A percentile compares a stretch with the other conserved stretches of the same genome.
phyloP scores from a whole-genome alignment of 2,329 filamentous ascomycete genomes.

The Diplodia sapinea region DNA sequence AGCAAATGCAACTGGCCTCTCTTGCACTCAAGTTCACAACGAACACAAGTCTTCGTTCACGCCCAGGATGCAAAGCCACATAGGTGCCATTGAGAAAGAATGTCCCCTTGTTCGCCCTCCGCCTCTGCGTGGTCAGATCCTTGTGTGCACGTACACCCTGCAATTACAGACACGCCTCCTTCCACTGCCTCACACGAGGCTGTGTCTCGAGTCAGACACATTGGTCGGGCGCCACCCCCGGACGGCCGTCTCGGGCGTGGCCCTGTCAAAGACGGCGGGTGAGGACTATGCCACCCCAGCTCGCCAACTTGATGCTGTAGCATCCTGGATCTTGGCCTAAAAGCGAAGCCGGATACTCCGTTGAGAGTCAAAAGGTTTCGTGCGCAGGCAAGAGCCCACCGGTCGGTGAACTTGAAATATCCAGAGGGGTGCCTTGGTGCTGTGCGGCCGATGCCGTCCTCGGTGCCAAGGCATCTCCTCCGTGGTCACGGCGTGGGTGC shows the following conservation, averaged over 20 bases:
- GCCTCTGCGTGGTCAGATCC: slow-evolving; percentile 3
- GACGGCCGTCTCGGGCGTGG: not conserved
- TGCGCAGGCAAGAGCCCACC: not conserved
- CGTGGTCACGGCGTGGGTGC: not conserved
- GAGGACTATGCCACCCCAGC: not conserved
- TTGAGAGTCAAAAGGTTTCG: not conserved
- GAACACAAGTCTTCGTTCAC: not conserved
- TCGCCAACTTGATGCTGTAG: slow-evolving; percentile 5
- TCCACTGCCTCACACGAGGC: slow-evolving; percentile 4
- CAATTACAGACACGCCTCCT: slow-evolving; percentile 21
- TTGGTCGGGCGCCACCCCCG: not conserved
- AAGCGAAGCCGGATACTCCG: slow-evolving; percentile 24
- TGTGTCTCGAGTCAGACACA: slow-evolving; percentile 16
- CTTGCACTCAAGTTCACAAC: not conserved
- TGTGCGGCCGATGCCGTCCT: not conserved
- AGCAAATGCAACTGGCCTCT: not conserved
- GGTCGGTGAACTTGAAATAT: not conserved
- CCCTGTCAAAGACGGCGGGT: not conserved
- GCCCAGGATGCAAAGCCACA: slow-evolving; percentile 1
- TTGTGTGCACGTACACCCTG: slow-evolving; percentile 15
- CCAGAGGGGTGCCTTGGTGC: not conserved
- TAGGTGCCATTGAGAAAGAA: slow-evolving; percentile 12
- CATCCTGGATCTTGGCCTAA: slow-evolving; percentile 23
- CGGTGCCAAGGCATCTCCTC: not conserved
- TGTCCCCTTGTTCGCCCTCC: slow-evolving; percentile 1